These are phyloP conservation scores for Microdochium paspali DNA, from an alignment of 2,329 filamentous ascomycete genomes.

Conservation along the genomic window DNA sequence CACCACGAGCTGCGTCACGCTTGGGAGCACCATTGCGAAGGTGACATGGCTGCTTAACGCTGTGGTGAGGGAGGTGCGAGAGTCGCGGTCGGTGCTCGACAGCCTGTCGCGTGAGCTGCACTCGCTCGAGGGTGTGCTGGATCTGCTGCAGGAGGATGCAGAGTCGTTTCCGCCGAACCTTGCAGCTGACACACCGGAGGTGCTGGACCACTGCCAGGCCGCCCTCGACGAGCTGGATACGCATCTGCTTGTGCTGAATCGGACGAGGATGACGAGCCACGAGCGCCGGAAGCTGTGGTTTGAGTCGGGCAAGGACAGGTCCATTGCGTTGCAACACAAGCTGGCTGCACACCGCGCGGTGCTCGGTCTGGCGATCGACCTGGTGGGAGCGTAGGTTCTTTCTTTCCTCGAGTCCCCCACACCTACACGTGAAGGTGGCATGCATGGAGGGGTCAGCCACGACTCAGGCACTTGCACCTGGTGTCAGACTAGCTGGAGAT, in stretches of 20 bases:
- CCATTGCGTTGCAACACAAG: slow-evolving; percentile 19
- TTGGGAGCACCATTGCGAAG: slow-evolving; percentile 23
- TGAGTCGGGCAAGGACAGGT: slow-evolving; percentile 19
- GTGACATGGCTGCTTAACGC: slow-evolving; percentile 19
- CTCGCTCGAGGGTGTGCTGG: slow-evolving; percentile 27
- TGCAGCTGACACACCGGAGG: slow-evolving; percentile 21
- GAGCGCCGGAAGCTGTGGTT: slow-evolving; percentile 28
- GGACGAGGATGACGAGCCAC: slow-evolving; percentile 17
- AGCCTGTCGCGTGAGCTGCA: slow-evolving; percentile 29
- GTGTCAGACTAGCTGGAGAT: no score
- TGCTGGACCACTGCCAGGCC: slow-evolving; percentile 23
- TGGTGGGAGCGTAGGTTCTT: slow-evolving; percentile 26
- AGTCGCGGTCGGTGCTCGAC: slow-evolving; percentile 27
- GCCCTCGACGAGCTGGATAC: slow-evolving; percentile 26
- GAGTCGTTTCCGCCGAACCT: slow-evolving; percentile 23
- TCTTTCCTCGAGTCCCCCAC: not conserved
- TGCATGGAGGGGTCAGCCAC: no score
- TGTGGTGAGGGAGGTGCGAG: slow-evolving; percentile 30
- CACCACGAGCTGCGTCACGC: slow-evolving; percentile 25
- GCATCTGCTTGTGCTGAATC: slow-evolving; percentile 20
- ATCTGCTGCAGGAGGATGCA: slow-evolving; percentile 28
- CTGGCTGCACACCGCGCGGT: slow-evolving; percentile 27
- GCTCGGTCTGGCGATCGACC: slow-evolving; percentile 28
- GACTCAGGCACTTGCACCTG: no score
- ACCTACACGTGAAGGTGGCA: no score